phyloP scores from a whole-genome alignment of 2,329 filamentous ascomycete species.

The Xylaria sp. region DNA sequence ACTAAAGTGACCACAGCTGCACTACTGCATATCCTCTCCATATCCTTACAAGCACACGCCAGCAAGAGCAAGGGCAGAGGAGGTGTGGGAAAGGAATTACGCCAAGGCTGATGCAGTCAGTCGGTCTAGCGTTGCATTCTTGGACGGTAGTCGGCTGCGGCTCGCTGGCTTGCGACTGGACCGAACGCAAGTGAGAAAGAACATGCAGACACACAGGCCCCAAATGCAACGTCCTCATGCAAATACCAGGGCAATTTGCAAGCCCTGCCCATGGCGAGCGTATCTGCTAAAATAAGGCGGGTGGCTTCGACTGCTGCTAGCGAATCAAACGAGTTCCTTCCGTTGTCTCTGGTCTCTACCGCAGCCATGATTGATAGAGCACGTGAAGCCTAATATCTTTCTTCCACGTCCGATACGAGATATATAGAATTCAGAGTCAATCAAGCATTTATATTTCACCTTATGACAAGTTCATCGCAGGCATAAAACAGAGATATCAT shows the following conservation, averaged over 20 bases:
- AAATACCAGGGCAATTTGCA: conserved; percentile 11
- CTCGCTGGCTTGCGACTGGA: conserved; percentile 23
- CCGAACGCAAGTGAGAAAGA: conserved; percentile 21
- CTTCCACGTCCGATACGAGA: no score
- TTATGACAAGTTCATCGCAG: background rate
- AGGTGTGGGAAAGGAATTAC: background rate
- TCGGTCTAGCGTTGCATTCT: conserved; percentile 26
- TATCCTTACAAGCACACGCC: background rate
- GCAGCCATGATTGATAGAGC: no score
- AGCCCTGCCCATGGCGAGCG: conserved; percentile 33
- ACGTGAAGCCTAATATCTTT: no score
- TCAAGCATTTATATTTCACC: background rate
- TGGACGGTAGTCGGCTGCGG: conserved; percentile 20
- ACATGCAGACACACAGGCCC: conserved; percentile 30
- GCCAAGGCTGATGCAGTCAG: conserved; percentile 21
- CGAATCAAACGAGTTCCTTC: conserved; percentile 34
- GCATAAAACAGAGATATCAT: background rate
- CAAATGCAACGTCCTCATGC: conserved; percentile 18
- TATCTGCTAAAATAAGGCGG: conserved; percentile 41
- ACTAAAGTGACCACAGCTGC: no score
- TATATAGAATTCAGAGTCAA: no score
- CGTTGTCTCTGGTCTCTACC: background rate
- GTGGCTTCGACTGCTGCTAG: conserved; percentile 34
- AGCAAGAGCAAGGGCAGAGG: background rate
- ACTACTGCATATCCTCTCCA: no score